Percentiles rank a stretch among this genome's conserved stretches.
Evolutionary conservation across 495 filamentous ascomycete genomes (phyloP).

Genomic region (Astrothelium macrocarpum): DNA sequence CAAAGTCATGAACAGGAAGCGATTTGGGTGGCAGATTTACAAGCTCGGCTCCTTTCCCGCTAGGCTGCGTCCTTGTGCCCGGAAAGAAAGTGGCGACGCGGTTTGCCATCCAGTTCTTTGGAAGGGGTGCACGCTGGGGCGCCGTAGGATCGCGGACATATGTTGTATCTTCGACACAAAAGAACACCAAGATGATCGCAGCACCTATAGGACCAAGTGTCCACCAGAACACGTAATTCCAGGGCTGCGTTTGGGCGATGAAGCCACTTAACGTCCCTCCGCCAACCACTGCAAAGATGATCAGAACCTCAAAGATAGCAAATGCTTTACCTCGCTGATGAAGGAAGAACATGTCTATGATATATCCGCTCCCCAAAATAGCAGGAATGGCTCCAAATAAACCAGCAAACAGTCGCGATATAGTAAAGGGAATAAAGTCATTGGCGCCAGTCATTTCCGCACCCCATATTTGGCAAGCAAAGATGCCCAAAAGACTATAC

Average conservation of each 20-base stretch:
- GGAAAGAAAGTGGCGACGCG: conserved; percentile 25
- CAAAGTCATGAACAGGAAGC: background rate
- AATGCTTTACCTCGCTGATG: conserved; percentile 14
- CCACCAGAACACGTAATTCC: conserved; percentile 37
- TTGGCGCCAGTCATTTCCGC: conserved; percentile 11
- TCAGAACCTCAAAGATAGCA: conserved; percentile 2
- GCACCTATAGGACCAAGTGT: conserved; percentile 35
- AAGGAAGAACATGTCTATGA: conserved; percentile 16
- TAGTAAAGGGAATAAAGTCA: conserved; percentile 9
- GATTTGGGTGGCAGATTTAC: background rate
- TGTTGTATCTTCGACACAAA: conserved; percentile 40
- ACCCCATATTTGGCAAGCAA: conserved; percentile 7
- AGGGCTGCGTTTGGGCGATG: conserved; percentile 4
- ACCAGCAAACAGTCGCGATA: conserved; percentile 11
- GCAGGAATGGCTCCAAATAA: conserved; percentile 13
- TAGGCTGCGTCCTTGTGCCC: conserved; percentile 22
- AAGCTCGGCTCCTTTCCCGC: background rate
- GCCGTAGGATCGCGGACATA: conserved; percentile 15
- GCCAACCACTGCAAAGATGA: conserved; percentile 4
- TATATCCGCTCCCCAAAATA: conserved; percentile 3
- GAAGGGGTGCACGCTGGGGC: conserved; percentile 15
- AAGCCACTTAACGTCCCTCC: conserved; percentile 11
- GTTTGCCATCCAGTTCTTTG: conserved; percentile 30
- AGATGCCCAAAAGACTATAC: conserved; percentile 2
- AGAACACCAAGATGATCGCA: conserved; percentile 36